Conservation (phyloP, 148 eudicot genomes). For the Pharnaceum exiguum region DNA sequence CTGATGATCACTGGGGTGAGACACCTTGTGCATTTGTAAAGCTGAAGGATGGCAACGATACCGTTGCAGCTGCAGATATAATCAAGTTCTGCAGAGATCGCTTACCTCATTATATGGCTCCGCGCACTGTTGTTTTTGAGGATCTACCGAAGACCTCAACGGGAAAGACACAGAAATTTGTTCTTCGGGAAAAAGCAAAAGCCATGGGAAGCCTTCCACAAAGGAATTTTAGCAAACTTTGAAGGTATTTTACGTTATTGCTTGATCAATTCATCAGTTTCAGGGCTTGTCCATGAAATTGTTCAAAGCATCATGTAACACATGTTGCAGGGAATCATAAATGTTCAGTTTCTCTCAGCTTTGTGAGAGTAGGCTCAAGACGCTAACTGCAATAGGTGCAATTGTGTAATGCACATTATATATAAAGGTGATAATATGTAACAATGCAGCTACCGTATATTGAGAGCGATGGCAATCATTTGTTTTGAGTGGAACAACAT, state of each 20-base stretch:
- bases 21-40: conserved; percentile 60
- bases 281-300: too few relatives aligned
- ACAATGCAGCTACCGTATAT: too few relatives aligned
- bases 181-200: conserved; percentile 42
- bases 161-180: conserved; percentile 52
- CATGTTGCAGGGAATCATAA: too few relatives aligned
- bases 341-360: too few relatives aligned
- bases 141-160: conserved; percentile 65
- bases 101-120: conserved; percentile 56
- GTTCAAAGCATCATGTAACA: too few relatives aligned
- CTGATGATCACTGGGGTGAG: conserved; percentile 58
- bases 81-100: conserved; percentile 39
- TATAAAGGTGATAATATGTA: too few relatives aligned
- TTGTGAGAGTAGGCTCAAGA: too few relatives aligned
- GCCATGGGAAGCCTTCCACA: conserved; percentile 46
- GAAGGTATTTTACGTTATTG: neutral
- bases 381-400: too few relatives aligned
- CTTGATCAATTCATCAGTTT: too few relatives aligned
- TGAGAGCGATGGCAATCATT: too few relatives aligned
- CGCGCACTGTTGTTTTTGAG: conserved; percentile 43
- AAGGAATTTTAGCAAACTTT: conserved; percentile 34
- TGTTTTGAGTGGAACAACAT: too few relatives aligned
- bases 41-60: conserved; percentile 35
- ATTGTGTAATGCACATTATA: too few relatives aligned
- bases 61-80: conserved; percentile 30